Percentiles rank a stretch among this genome's conserved stretches.
Evolutionary conservation across 129 eudicot genomes (phyloP).

Genomic region (Artemisia annua): DNA sequence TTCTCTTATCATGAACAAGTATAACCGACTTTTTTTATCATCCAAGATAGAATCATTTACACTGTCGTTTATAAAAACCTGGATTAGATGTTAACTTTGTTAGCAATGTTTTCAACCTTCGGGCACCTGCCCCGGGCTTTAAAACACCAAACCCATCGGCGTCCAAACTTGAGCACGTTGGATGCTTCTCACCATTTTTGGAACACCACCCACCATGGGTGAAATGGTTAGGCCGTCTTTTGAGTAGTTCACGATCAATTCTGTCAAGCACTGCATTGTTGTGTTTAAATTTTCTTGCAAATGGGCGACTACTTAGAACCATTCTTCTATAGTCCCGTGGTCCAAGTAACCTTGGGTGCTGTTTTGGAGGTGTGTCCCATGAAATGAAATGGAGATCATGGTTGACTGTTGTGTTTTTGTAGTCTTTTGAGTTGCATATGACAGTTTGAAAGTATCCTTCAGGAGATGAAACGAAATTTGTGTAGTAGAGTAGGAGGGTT

Average conservation of each 20-base stretch:
- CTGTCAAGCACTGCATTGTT: conserved; percentile 62
- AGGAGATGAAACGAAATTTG: conserved; percentile 93
- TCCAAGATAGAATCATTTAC: conserved; percentile 45
- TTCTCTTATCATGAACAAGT: conserved; percentile 5
- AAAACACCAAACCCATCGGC: conserved; percentile 66
- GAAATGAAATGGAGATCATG: conserved; percentile 95
- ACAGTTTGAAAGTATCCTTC: conserved; percentile 92
- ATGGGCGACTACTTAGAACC: conserved; percentile 78
- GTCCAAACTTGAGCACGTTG: conserved; percentile 39
- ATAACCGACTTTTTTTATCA: conserved; percentile 13
- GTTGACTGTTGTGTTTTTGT: conserved; percentile 77
- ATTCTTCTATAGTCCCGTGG: conserved; percentile 68
- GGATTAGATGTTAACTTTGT: conserved; percentile 54
- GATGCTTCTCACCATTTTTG: conserved; percentile 10
- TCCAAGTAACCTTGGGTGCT: conserved; percentile 83
- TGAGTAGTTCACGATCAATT: conserved; percentile 77
- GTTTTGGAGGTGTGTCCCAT: conserved; percentile 96
- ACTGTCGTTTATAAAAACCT: conserved; percentile 43
- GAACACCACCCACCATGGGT: conserved; percentile 84
- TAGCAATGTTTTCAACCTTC: conserved; percentile 58
- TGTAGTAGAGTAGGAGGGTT: conserved; percentile 90
- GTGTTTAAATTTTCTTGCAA: conserved; percentile 92
- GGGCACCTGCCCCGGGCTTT: conserved; percentile 73
- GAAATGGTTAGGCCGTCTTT: conserved; percentile 46
- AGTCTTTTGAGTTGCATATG: conserved; percentile 76